Evolutionary conservation across 73 alveolate genomes (phyloP).

Genomic region (Paramecium caudatum): DNA sequence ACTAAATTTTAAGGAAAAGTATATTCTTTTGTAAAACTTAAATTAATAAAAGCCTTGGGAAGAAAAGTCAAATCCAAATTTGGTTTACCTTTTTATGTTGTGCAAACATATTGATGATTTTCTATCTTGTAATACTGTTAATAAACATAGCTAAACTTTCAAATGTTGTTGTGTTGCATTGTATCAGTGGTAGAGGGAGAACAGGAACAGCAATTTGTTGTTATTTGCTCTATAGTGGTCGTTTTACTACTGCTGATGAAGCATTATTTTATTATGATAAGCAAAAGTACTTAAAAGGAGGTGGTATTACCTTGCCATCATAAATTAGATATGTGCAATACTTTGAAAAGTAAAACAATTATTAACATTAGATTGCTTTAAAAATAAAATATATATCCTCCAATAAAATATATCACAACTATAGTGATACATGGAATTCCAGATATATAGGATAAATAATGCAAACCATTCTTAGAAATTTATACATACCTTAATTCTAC

Average conservation of each 20-base stretch:
- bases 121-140: slow-evolving; percentile 66
- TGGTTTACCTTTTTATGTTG: slow-evolving; percentile 85
- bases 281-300: slow-evolving; percentile 77
- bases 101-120: slow-evolving; percentile 86
- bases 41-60: slow-evolving; percentile 91
- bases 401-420: slow-evolving; percentile 62
- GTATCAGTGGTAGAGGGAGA: slow-evolving; percentile 97
- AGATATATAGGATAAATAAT: slow-evolving; percentile 39
- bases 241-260: slow-evolving; percentile 79
- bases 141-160: slow-evolving; percentile 70
- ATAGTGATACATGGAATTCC: slow-evolving; percentile 61
- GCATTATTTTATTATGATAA: slow-evolving; percentile 81
- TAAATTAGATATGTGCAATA: slow-evolving; percentile 81
- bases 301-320: slow-evolving; percentile 86
- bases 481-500: slow-evolving; percentile 38
- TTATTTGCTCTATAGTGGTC: slow-evolving; percentile 81
- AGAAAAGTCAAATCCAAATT: slow-evolving; percentile 94
- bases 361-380: slow-evolving; percentile 2
- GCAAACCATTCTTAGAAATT: slow-evolving; percentile 72
- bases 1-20: slow-evolving; percentile 54
- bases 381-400: slow-evolving; percentile 50
- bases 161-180: slow-evolving; percentile 92
- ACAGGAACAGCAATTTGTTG: slow-evolving; percentile 96
- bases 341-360: slow-evolving; percentile 71
- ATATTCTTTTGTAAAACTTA: slow-evolving; percentile 77